Percentiles rank a stretch among this genome's conserved stretches.
Evolutionary conservation across 2,329 filamentous ascomycete genomes (phyloP).

Genomic region (Clonostachys sp.): DNA sequence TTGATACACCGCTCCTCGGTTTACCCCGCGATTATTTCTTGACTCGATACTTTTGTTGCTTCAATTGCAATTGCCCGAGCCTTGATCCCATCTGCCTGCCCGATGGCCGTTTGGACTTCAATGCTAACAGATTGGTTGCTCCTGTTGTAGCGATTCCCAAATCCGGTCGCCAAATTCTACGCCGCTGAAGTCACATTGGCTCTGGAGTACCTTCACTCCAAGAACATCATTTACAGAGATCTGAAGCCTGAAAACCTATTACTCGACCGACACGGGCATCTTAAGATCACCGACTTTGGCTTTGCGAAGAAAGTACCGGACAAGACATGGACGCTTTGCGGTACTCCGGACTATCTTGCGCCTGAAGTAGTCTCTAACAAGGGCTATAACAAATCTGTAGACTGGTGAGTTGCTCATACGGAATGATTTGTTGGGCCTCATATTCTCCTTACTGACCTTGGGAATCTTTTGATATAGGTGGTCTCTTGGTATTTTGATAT

Average conservation of each 20-base stretch:
- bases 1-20: background rate
- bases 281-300: conserved; percentile 98
- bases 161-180: conserved; percentile 98
- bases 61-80: no score
- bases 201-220: conserved; percentile 88
- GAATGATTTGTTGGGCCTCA: background rate
- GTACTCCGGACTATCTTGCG: conserved; percentile 94
- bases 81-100: no score
- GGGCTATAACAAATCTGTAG: conserved; percentile 98
- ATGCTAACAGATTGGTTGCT: background rate
- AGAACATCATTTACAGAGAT: conserved; percentile 97
- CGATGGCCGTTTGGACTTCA: no score
- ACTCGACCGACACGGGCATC: conserved; percentile 85
- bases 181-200: conserved; percentile 95
- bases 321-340: conserved; percentile 98
- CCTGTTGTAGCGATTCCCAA: conserved; percentile 77
- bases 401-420: conserved; percentile 69
- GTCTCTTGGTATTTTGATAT: conserved; percentile 97
- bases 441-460: no score
- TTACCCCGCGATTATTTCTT: no score
- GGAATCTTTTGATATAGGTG: conserved; percentile 64
- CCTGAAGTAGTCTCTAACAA: conserved; percentile 99
- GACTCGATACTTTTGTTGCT: no score
- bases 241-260: conserved; percentile 93
- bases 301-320: conserved; percentile 98